Conservation (phyloP, 768 basidiomycete species). For the Neoboletus subvelutipes region DNA sequence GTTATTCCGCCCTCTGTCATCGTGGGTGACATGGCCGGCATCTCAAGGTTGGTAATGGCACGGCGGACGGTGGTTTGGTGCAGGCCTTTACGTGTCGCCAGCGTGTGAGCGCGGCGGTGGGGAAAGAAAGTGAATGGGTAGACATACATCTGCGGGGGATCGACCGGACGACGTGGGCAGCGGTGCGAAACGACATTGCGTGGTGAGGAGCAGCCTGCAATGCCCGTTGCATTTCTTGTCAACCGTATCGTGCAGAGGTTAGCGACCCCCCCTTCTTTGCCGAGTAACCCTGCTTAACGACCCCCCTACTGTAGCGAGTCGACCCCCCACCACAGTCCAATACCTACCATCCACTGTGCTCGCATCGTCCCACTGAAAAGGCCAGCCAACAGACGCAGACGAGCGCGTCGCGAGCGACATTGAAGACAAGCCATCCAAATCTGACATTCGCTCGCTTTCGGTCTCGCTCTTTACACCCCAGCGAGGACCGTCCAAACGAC, state of each 20-base stretch:
- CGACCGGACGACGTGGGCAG: conserved; percentile 12
- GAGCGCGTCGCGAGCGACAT: conserved; percentile 10
- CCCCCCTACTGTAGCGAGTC: neutral
- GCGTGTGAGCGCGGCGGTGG: neutral
- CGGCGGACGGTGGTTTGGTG: conserved; percentile 50
- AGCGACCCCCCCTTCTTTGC: no score
- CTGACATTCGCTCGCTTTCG: neutral
- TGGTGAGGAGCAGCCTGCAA: neutral
- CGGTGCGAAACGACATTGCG: conserved; percentile 18
- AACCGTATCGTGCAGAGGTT: no score
- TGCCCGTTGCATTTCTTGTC: neutral
- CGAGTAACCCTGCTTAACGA: conserved; percentile 1
- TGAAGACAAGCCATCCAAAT: neutral
- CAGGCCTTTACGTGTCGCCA: conserved; percentile 31
- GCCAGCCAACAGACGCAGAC: neutral
- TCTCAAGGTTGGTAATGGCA: conserved; percentile 74
- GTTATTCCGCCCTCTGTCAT: conserved; percentile 95
- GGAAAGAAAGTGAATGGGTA: neutral
- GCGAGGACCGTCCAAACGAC: conserved; percentile 1
- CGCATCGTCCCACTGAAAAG: neutral
- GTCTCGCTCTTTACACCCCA: neutral
- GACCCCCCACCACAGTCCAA: conserved; percentile 8
- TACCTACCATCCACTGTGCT: neutral
- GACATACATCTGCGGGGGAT: conserved; percentile 27
- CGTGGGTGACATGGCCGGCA: conserved; percentile 98